Conservation (phyloP, 768 basidiomycete species). For the Rhodocollybia butyracea region DNA sequence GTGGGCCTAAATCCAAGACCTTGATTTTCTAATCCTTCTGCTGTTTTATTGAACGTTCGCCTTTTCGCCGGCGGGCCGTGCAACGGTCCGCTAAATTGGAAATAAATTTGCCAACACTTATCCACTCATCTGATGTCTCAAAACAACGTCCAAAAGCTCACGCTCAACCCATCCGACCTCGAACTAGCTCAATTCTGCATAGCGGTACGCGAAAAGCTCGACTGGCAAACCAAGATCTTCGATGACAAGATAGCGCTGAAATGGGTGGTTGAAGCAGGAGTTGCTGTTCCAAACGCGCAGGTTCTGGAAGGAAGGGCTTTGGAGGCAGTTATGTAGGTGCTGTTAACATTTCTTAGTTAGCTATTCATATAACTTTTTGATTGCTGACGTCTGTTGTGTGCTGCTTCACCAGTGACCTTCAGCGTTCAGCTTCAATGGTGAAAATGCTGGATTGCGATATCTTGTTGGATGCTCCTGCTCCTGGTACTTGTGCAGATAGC, state of each 20-base stretch:
- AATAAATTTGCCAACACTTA: too few relatives aligned
- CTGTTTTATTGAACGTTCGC: too few relatives aligned
- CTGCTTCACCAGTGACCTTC: constrained; percentile 2
- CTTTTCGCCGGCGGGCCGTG: too few relatives aligned
- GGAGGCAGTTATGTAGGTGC: background rate
- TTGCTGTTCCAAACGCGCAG: background rate
- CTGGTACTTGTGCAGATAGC: background rate
- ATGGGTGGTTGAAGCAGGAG: background rate
- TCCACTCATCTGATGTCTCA: too few relatives aligned
- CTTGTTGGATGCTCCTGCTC: background rate
- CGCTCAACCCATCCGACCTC: too few relatives aligned
- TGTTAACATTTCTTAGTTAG: background rate
- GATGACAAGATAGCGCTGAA: background rate
- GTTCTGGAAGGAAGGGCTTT: background rate
- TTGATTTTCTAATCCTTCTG: too few relatives aligned
- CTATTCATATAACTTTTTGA: background rate
- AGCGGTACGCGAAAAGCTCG: background rate
- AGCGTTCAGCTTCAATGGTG: background rate
- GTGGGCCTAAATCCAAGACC: too few relatives aligned
- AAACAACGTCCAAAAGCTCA: too few relatives aligned
- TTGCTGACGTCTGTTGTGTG: background rate
- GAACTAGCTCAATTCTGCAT: background rate
- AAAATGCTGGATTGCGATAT: background rate
- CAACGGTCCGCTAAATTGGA: too few relatives aligned
- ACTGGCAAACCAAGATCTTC: background rate